Percentiles rank a stretch among this genome's conserved stretches.
Conservation (phyloP, 208 protist genomes). For the Wallacemonas collosoma region DNA sequence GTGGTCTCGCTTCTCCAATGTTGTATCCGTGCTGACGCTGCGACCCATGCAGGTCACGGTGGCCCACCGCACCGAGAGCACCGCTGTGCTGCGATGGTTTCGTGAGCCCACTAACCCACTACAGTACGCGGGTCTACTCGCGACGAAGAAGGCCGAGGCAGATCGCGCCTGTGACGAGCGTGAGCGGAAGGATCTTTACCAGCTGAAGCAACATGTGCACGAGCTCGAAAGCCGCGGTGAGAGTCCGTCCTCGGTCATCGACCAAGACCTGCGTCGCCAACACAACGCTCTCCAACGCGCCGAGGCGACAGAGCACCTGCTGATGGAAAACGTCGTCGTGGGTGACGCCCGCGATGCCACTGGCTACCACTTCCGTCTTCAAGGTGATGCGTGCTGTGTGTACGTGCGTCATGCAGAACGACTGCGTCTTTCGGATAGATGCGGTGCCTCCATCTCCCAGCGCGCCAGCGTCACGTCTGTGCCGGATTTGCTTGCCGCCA, state of each 20-base stretch:
- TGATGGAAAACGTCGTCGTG: conserved; percentile 61
- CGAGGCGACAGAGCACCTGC: conserved; percentile 71
- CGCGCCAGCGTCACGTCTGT: no score
- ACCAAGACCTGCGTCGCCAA: conserved; percentile 60
- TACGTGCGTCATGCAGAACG: conserved; percentile 35
- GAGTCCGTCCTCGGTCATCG: conserved; percentile 22
- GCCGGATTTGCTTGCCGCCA: neutral
- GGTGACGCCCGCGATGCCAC: conserved; percentile 52
- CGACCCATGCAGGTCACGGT: conserved; percentile 54
- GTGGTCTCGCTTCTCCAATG: conserved; percentile 84
- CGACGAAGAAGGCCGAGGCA: conserved; percentile 40
- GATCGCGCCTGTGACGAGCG: conserved; percentile 76
- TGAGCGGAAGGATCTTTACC: conserved; percentile 79
- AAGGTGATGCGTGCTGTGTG: conserved; percentile 42
- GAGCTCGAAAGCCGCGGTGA: conserved; percentile 70
- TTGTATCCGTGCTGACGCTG: conserved; percentile 84
- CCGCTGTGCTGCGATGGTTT: conserved; percentile 66
- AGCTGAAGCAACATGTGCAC: conserved; percentile 81
- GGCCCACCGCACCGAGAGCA: conserved; percentile 73
- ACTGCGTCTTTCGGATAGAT: conserved; percentile 22
- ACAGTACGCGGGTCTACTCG: conserved; percentile 56
- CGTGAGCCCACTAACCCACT: conserved; percentile 48
- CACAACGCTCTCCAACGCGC: conserved; percentile 74
- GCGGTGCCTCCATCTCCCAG: neutral
- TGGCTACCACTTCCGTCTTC: conserved; percentile 60